Evolutionary conservation across 2,329 filamentous ascomycete genomes (phyloP).

Genomic region (Colletotrichum sp.): DNA sequence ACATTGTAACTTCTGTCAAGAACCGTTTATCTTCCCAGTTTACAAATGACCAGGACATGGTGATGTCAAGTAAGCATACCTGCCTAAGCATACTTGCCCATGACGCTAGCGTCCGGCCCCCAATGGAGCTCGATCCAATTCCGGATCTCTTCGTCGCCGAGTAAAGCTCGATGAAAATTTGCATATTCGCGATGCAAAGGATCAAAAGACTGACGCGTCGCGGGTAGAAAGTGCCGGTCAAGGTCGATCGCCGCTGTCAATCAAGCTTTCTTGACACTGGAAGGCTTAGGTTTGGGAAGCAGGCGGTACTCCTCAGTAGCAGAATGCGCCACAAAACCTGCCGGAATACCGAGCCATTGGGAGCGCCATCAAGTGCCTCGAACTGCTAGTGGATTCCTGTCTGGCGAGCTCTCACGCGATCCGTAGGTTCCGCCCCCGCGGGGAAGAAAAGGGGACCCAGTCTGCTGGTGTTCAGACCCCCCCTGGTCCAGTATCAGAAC

Average conservation of each 20-base stretch:
- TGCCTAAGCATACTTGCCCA: not conserved
- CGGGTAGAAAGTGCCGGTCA: not conserved
- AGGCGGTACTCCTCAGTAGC: not conserved
- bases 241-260: not conserved
- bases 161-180: not conserved
- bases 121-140: not conserved
- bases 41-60: not conserved
- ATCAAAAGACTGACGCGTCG: not conserved
- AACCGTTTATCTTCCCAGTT: not conserved
- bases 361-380: not conserved
- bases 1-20: not conserved
- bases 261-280: not conserved
- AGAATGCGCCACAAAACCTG: not conserved
- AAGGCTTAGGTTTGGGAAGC: not conserved
- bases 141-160: not conserved
- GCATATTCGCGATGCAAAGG: not conserved
- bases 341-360: not conserved
- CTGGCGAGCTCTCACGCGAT: not conserved
- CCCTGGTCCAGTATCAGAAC: not conserved
- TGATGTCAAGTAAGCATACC: not conserved
- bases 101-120: not conserved
- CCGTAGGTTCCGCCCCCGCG: not conserved
- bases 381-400: not conserved
- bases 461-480: constrained; percentile 6
- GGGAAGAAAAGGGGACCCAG: not conserved